These are phyloP conservation scores for Globisporangium irregulare DNA, from an alignment of 352 stramenopile genomes.

Conservation along the genomic window DNA sequence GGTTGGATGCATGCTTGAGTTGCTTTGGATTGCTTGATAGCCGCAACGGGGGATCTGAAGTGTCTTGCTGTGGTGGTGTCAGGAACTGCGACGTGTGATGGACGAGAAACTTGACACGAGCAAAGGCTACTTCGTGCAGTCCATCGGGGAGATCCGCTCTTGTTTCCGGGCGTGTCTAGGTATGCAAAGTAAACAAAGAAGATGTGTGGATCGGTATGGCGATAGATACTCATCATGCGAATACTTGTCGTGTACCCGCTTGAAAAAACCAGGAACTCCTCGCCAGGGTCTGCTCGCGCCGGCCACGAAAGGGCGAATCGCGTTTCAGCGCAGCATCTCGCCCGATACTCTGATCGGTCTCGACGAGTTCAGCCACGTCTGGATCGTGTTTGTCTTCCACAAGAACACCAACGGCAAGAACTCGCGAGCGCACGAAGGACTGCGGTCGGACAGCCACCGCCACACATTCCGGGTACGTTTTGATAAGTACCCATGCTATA, in stretches of 20 bases:
- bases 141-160: constrained; percentile 69
- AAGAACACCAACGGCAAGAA: constrained; percentile 90
- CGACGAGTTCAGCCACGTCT: constrained; percentile 82
- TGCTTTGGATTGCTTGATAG: neutral
- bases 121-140: constrained; percentile 74
- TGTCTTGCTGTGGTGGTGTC: neutral
- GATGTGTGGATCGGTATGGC: neutral
- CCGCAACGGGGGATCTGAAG: neutral
- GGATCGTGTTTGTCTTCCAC: constrained; percentile 89
- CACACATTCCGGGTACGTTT: constrained; percentile 52
- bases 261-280: constrained; percentile 50
- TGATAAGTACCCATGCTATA: constrained; percentile 5
- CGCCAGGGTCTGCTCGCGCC: constrained; percentile 79
- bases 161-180: constrained; percentile 77
- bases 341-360: constrained; percentile 71
- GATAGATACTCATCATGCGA: neutral
- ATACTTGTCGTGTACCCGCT: neutral
- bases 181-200: neutral
- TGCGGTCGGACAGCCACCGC: constrained; percentile 69
- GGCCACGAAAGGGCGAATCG: constrained; percentile 62
- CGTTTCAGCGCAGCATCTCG: constrained; percentile 79
- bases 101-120: constrained; percentile 74
- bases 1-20: neutral
- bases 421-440: constrained; percentile 48
- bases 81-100: constrained; percentile 73